These are phyloP conservation scores for Podaxis mareebaensis DNA, from an alignment of 768 basidiomycete genomes.

Conservation along the genomic window DNA sequence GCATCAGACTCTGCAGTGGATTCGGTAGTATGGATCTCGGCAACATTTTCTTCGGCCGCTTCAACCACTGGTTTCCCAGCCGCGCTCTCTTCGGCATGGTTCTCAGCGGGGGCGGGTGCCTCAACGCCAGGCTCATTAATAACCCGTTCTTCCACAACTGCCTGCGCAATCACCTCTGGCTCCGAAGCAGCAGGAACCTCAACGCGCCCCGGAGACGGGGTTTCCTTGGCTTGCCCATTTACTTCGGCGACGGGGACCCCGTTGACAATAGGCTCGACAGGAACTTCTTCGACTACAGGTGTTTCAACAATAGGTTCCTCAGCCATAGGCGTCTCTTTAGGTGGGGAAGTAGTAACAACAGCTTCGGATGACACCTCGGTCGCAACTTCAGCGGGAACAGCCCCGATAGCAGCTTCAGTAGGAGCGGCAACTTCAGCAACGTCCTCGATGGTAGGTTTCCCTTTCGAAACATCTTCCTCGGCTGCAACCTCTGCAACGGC, in stretches of 20 bases:
- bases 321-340: neutral
- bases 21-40: neutral
- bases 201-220: neutral
- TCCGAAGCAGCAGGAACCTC: neutral
- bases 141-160: neutral
- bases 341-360: neutral
- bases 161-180: neutral
- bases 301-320: neutral
- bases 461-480: neutral
- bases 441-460: neutral
- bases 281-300: neutral
- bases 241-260: neutral
- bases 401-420: neutral
- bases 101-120: neutral
- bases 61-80: neutral
- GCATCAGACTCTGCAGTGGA: neutral
- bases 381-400: neutral
- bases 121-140: neutral
- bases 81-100: neutral
- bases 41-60: neutral
- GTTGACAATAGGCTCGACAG: neutral
- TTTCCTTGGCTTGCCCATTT: neutral
- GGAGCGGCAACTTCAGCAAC: neutral
- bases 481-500: neutral
- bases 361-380: neutral